Percentiles rank a stretch among this genome's conserved stretches.
phyloP scores from a whole-genome alignment of 2,329 filamentous ascomycete genomes.

The Proliferodiscus dingleyae region DNA sequence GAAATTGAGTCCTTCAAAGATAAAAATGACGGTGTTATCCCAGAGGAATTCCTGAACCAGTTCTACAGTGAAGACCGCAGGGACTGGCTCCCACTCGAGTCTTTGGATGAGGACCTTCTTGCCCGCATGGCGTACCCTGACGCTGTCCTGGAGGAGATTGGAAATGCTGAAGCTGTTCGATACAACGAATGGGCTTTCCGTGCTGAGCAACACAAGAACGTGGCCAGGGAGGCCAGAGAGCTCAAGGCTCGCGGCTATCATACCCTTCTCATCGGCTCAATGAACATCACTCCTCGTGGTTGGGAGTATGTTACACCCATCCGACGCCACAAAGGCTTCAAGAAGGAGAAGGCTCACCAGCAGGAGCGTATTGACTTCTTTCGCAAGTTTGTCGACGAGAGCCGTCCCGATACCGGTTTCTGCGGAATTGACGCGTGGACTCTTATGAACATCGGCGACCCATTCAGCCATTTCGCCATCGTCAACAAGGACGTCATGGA shows the following conservation, averaged over 20 bases:
- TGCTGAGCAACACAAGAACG: neutral
- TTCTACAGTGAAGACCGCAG: neutral
- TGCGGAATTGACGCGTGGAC: neutral
- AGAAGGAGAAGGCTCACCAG: neutral
- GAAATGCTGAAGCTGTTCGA: neutral
- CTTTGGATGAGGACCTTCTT: neutral
- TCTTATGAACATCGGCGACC: neutral
- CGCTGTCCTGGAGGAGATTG: neutral
- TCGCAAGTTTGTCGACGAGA: neutral
- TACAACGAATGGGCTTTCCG: neutral
- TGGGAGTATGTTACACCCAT: neutral
- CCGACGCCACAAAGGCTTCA: neutral
- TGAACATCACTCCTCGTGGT: neutral
- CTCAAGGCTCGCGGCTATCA: neutral
- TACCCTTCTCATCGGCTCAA: neutral
- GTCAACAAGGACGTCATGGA: neutral
- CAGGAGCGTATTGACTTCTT: neutral
- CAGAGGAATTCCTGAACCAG: neutral
- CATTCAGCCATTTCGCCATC: neutral
- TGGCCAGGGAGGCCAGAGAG: neutral
- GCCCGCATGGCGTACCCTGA: neutral
- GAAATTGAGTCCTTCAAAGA: too few relatives aligned
- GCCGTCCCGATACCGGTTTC: neutral
- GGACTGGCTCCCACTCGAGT: neutral
- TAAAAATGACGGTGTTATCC: too few relatives aligned